Percentiles rank a stretch among this genome's conserved stretches.
These are phyloP conservation scores for Rubia balearica DNA, from an alignment of 305 asterid genomes.

Conservation along the genomic window DNA sequence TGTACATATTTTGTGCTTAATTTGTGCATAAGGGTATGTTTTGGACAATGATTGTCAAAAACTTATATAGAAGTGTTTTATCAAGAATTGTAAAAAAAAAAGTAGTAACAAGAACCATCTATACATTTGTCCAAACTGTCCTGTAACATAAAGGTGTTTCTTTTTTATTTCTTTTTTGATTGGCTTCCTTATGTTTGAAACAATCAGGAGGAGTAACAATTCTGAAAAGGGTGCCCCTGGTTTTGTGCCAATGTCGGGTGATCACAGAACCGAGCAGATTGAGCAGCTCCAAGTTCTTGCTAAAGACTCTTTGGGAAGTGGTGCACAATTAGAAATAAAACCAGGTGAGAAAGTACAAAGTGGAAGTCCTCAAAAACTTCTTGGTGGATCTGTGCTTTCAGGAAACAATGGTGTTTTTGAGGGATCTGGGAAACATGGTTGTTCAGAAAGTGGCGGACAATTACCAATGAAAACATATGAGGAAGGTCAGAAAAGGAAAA, in stretches of 20 bases:
- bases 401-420: not conserved
- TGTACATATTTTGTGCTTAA: too few relatives aligned
- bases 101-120: too few relatives aligned
- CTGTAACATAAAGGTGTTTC: too few relatives aligned
- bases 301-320: not conserved
- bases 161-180: too few relatives aligned
- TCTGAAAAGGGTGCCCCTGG: not conserved
- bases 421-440: not conserved
- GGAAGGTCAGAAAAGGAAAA: not conserved
- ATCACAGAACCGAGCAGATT: slow-evolving; percentile 5
- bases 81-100: too few relatives aligned
- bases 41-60: too few relatives aligned
- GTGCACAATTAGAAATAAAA: slow-evolving; percentile 8
- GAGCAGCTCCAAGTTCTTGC: slow-evolving; percentile 15
- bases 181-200: too few relatives aligned
- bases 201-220: slow-evolving; percentile 3
- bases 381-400: not conserved
- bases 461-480: not conserved
- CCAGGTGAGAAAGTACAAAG: not conserved
- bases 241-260: slow-evolving; percentile 9
- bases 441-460: slow-evolving; percentile 7
- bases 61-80: too few relatives aligned
- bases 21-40: too few relatives aligned
- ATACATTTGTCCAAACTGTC: too few relatives aligned
- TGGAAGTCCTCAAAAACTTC: not conserved